These are phyloP conservation scores for Clitoria ternatea DNA, from an alignment of 306 rosid genomes.

Conservation along the genomic window DNA sequence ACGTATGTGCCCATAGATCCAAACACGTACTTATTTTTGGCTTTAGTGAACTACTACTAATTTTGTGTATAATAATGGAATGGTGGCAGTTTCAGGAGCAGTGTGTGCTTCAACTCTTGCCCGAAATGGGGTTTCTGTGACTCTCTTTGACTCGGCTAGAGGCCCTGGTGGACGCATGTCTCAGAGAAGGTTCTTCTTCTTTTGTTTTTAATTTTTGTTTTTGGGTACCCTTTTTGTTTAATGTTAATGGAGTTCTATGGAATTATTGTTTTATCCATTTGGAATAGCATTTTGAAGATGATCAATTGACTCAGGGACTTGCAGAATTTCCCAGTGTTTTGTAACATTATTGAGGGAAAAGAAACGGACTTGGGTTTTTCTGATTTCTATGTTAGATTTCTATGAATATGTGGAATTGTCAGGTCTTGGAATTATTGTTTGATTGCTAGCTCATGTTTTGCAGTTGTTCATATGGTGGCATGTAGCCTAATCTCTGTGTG, in stretches of 20 bases:
- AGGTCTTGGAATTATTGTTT: background rate
- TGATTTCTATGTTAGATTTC: background rate
- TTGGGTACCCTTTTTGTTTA: background rate
- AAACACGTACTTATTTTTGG: too few species aligned
- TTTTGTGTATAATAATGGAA: background rate
- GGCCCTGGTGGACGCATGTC: conserved; percentile 99
- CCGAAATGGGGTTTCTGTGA: conserved; percentile 65
- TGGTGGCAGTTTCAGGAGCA: conserved; percentile 80
- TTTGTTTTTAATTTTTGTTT: background rate
- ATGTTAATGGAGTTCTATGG: background rate
- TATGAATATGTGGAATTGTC: background rate
- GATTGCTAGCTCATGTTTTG: background rate
- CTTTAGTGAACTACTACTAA: background rate
- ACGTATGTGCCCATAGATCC: too few species aligned
- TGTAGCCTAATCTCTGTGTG: background rate
- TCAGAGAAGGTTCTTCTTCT: conserved; percentile 58
- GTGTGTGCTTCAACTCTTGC: conserved; percentile 86
- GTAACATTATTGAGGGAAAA: background rate
- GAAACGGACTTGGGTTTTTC: background rate
- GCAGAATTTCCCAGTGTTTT: background rate
- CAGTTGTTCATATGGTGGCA: background rate
- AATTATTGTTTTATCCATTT: background rate
- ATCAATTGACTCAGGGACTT: background rate
- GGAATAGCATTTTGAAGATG: background rate
- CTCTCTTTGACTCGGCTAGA: conserved; percentile 84